Percentiles rank a stretch among this genome's conserved stretches.
phyloP scores from a whole-genome alignment of 345 rosid species.

The Eucalyptus cloeziana region DNA sequence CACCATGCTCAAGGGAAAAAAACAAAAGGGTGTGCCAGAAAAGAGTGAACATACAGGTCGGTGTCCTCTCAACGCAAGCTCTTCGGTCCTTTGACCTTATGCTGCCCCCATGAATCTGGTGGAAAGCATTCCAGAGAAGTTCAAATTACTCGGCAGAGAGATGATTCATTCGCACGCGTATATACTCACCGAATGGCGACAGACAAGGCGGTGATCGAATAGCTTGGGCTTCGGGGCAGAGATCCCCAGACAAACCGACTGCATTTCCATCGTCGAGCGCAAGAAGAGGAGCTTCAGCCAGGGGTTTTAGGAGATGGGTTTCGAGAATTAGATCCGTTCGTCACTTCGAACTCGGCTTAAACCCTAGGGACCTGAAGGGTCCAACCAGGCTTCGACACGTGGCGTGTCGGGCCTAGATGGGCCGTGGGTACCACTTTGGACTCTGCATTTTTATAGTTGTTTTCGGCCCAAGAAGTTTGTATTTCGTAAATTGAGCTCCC shows the following conservation, averaged over 20 bases:
- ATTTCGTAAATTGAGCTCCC: not conserved
- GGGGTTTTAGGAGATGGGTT: not conserved
- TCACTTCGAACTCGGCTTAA: not conserved
- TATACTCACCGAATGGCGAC: slow-evolving; percentile 17
- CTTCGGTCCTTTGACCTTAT: slow-evolving; percentile 1
- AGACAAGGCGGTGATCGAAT: not conserved
- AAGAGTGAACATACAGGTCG: slow-evolving; percentile 9
- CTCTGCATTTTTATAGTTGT: not conserved
- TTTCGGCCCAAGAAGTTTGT: not conserved
- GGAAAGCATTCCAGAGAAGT: not conserved
- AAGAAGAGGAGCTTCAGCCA: not conserved
- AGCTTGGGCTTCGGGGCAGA: slow-evolving; percentile 16
- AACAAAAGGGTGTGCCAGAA: not conserved
- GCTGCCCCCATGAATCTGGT: slow-evolving; percentile 16
- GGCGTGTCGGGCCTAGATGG: not conserved
- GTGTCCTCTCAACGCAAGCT: not conserved
- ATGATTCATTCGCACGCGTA: not conserved
- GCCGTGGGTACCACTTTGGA: not conserved
- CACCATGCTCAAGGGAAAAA: not conserved
- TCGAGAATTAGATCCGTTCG: not conserved
- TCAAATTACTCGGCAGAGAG: not conserved
- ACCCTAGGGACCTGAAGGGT: slow-evolving; percentile 2
- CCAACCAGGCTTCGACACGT: not conserved
- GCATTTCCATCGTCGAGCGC: slow-evolving; percentile 17
- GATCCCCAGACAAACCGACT: slow-evolving; percentile 35